phyloP scores from a whole-genome alignment of 2,329 filamentous ascomycete species.

The Diaporthe sp. region DNA sequence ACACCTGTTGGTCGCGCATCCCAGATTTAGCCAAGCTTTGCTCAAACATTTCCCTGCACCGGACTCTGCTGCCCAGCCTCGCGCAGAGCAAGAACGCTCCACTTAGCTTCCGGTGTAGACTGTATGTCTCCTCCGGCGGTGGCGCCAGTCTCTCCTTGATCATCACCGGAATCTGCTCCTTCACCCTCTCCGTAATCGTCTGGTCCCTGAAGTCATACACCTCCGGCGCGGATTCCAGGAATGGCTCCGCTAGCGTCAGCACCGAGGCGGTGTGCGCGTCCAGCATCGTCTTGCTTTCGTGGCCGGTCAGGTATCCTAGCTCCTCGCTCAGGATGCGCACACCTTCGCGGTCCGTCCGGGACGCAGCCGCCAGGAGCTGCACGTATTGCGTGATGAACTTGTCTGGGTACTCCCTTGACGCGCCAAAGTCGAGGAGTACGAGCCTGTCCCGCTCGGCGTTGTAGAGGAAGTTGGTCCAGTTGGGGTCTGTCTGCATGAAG shows the following conservation, averaged over 20 bases:
- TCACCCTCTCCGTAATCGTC: constrained; percentile 95
- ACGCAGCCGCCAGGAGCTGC: constrained; percentile 83
- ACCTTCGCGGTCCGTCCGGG: constrained; percentile 73
- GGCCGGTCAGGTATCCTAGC: constrained; percentile 92
- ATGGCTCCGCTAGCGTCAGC: constrained; percentile 92
- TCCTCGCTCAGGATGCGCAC: constrained; percentile 79
- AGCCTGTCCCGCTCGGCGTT: constrained; percentile 80
- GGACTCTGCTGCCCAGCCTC: constrained; percentile 84
- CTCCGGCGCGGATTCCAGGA: constrained; percentile 80
- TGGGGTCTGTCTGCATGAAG: constrained; percentile 99
- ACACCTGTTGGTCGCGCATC: constrained; percentile 33
- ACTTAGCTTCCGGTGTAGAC: constrained; percentile 92
- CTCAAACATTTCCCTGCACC: constrained; percentile 85
- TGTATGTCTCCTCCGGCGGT: constrained; percentile 98
- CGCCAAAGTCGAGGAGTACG: constrained; percentile 95
- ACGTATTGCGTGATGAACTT: constrained; percentile 87
- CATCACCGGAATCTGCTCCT: constrained; percentile 92
- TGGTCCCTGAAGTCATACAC: constrained; percentile 94
- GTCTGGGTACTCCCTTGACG: constrained; percentile 86
- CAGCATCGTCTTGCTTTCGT: constrained; percentile 88
- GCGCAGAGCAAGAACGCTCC: constrained; percentile 96
- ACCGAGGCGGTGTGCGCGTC: constrained; percentile 92
- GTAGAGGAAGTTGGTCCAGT: constrained; percentile 99
- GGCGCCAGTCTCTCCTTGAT: constrained; percentile 88
- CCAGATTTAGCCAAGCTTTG: constrained; percentile 61